Evolutionary conservation across 495 filamentous ascomycete genomes (phyloP), one percentile per base, ranked within the genome.

Genomic region (Cenococcum geophilum): DNA sequence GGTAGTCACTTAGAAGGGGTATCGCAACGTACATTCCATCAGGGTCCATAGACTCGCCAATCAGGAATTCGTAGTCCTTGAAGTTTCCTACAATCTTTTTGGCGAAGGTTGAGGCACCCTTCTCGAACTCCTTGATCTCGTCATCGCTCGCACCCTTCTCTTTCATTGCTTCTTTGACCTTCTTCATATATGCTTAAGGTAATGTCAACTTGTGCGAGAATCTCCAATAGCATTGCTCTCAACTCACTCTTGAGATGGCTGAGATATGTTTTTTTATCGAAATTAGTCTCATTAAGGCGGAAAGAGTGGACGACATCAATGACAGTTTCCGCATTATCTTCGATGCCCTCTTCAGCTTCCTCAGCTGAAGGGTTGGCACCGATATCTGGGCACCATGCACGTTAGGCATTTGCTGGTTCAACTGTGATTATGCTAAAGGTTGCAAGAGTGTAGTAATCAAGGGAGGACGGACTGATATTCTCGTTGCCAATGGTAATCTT

Each of bases 341-440:
- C 91, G 40, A 80, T 12, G 45, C 72, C 81, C 63, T 92, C 92
- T 22, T 86, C 90, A 57, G 73, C 85, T 69, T 86, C 93, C 79
- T 97, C 93, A 63, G 93, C 91, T 61, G 93, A 97, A 61, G 93
- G 89, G 78, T 97, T 98, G 78, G 91, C 95, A 75, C 93, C 93
- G 72, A 85, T 96, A 71, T 97, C 91, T 85, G 61, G 21, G 22
- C 18, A 12, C 5, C 2, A 32, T 47, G 16, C 21, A 52, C 1
- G 37, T 68, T 21, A 65, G 64, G 57, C n/a, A 20, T 9, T 20
- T 21, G 23, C 1, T 52, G 23, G n/a, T 49, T 11, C 14, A 18
- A 32, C 57, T 61, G 36, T 52, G 21, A 47, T 40, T 27, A 32
- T 32, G 27, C 27, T 6, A 32, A 32, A 32, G 27, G 6, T 32